phyloP scores from a whole-genome alignment of 2,329 filamentous ascomycete species.

The Pseudogymnoascus destructans region DNA sequence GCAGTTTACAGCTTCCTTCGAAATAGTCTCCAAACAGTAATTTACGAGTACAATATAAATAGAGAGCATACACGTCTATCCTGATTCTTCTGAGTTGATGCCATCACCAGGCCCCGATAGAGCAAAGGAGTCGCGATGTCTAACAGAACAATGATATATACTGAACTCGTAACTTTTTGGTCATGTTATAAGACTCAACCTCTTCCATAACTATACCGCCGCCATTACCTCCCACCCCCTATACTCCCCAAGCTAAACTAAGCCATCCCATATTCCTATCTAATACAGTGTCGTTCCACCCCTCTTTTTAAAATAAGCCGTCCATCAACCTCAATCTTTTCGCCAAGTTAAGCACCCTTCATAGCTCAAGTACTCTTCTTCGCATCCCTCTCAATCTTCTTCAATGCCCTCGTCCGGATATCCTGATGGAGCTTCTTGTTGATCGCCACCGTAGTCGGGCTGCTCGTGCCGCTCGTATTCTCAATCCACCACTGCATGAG shows the following conservation, averaged over 20 bases:
- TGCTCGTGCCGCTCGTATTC: conserved; percentile 45
- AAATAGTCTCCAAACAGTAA: neutral
- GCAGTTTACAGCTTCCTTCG: neutral
- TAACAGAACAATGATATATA: neutral
- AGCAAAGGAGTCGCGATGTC: neutral
- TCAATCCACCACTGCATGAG: conserved; percentile 73
- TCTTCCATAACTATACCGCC: neutral
- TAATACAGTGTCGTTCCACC: neutral
- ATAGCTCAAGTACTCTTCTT: conserved; percentile 32
- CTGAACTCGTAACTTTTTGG: neutral
- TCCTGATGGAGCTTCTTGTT: conserved; percentile 55
- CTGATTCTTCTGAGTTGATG: neutral
- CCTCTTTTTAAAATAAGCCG: neutral
- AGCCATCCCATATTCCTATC: neutral
- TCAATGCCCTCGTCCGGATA: conserved; percentile 54
- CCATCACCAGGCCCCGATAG: neutral
- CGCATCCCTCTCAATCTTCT: conserved; percentile 55
- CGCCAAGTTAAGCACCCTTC: neutral
- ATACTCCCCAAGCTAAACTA: neutral
- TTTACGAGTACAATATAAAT: neutral
- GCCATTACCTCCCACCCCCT: neutral
- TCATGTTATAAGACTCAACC: neutral
- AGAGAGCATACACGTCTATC: neutral
- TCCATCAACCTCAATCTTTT: neutral
- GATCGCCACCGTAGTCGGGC: conserved; percentile 40